Evolutionary conservation across 192 early-diverging fungal species (phyloP), one percentile per base, ranked within the genome.

Genomic region (Backusella tuberculispora): DNA sequence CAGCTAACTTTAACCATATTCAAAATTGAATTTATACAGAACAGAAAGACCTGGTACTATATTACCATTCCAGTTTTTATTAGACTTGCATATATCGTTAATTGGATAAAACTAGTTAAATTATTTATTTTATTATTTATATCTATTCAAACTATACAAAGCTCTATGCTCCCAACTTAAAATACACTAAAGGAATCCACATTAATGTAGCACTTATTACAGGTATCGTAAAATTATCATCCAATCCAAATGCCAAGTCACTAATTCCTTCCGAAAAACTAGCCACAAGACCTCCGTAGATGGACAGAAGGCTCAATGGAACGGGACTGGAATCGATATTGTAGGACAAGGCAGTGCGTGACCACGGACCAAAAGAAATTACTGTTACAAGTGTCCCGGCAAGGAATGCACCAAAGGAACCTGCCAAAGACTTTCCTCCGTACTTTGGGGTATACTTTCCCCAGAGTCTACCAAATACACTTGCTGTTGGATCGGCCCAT

Each of bases 191-290:
- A 4, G 76, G 42, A 29, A 83, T 45, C 82, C 84, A 83, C n/a
- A 85, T 72, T 29, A 81, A 71, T 21, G 56, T 38, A 13, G 65
- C 84, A 67, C 80, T 76, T 44, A 81, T 13, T 15, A 85, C 73
- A n/a, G 84, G 84, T 34, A 85, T 81, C 10, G 79, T 79, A 7
- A 85, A 60, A 74, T 85, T 85, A 66, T 85, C 84, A 76, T 85
- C 84, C 24, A 83, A 69, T 44, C 78, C 73, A 43, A 19, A 67
- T 6, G 74, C 66, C 14, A 81, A 7, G 48, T 79, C 82, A n/a
- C 75, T 75, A 21, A 83, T 74, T 15, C 71, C 76, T 74, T 85
- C 84, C n/a, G 80, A 81, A 10, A 78, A 63, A 17, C 75, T 83
- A 24, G 80, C 67, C 53, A 85, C 81, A 24, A 80, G 38, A 21